These are phyloP conservation scores for Lactarius hatsudake DNA, from an alignment of 768 basidiomycete genomes.

Conservation along the genomic window DNA sequence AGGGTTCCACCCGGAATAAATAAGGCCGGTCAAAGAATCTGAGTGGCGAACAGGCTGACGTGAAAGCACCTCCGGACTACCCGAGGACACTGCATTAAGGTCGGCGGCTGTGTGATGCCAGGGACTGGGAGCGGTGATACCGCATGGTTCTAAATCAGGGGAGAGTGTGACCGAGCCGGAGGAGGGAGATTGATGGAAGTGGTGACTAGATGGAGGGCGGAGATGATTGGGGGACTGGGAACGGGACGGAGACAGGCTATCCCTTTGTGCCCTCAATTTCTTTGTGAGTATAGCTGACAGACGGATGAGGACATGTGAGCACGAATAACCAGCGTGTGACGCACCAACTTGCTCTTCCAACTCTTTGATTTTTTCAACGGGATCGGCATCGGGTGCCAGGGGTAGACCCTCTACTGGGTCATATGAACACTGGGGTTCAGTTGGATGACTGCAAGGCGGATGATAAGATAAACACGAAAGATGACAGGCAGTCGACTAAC, in stretches of 20 bases:
- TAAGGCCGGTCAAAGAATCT: conserved; percentile 60
- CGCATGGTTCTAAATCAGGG: conserved; percentile 30
- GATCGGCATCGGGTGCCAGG: conserved; percentile 74
- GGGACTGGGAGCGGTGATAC: conserved; percentile 26
- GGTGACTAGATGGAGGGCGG: conserved; percentile 16
- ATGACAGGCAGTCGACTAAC: conserved; percentile 42
- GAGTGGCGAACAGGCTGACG: conserved; percentile 38
- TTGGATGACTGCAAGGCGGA: conserved; percentile 59
- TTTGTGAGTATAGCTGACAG: conserved; percentile 59
- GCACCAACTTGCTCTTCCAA: conserved; percentile 77
- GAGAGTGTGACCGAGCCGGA: conserved; percentile 27
- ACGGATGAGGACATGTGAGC: conserved; percentile 14
- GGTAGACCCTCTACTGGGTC: conserved; percentile 82
- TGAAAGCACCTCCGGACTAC: conserved; percentile 23
- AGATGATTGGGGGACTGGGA: conserved; percentile 36
- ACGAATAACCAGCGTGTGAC: conserved; percentile 27
- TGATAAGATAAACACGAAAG: conserved; percentile 21
- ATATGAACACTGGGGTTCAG: conserved; percentile 80
- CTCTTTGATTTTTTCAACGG: conserved; percentile 71
- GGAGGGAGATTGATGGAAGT: conserved; percentile 19
- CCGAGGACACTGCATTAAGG: conserved; percentile 27
- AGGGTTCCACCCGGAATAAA: conserved; percentile 81
- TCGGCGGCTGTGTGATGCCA: conserved; percentile 33
- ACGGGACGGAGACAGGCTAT: conserved; percentile 37
- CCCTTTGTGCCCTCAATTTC: conserved; percentile 54